phyloP scores from a whole-genome alignment of 768 basidiomycete genomes.

The Suillus ampliporus region DNA sequence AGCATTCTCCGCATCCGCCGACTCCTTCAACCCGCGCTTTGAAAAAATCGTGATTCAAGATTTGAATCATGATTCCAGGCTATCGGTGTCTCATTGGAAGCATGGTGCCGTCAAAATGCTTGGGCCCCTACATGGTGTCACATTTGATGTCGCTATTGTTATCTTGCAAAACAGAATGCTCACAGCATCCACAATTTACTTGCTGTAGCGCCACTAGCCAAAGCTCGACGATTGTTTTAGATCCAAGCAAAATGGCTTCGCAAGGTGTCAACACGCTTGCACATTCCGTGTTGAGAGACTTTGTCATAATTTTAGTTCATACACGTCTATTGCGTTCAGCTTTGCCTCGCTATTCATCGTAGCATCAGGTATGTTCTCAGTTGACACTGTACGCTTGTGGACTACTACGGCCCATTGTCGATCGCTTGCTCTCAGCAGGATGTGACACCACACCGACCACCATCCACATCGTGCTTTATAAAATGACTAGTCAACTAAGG shows the following conservation, averaged over 20 bases:
- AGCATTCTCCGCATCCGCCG: conserved; percentile 2
- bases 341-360: not conserved
- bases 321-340: not conserved
- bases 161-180: not conserved
- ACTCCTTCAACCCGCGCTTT: not conserved
- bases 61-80: not conserved
- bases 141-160: not conserved
- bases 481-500: not conserved
- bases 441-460: not conserved
- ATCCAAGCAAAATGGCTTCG: not conserved
- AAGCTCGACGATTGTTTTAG: not conserved
- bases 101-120: not conserved
- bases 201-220: not conserved
- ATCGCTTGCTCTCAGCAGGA: not conserved
- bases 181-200: not conserved
- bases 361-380: not conserved
- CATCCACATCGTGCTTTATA: not conserved
- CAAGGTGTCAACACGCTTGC: not conserved
- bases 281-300: not conserved
- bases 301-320: too few species aligned
- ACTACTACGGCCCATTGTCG: not conserved
- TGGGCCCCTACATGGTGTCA: not conserved
- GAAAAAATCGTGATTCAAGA: not conserved
- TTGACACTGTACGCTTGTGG: not conserved
- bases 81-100: not conserved